Base-by-base conservation (phyloP, 768 basidiomycete genomes). In the Artomyces pyxidatus region DNA sequence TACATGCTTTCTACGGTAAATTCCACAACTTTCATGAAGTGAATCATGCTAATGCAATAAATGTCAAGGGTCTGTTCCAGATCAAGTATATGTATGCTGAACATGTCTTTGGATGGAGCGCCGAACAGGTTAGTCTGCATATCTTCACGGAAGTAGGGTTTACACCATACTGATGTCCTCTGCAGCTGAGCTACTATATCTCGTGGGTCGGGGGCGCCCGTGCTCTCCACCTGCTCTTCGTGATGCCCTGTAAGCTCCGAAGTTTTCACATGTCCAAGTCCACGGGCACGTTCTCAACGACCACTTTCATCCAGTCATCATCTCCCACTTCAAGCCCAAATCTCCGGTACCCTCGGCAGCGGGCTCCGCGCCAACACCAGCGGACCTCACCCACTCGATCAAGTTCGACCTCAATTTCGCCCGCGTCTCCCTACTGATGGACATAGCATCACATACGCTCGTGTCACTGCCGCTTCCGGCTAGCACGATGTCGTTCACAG, bases 1-100 rank as follows among this genome's bases (percentile, higher is more conserved):
- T 79, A 84, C 62, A 63, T 81, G 28, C 70, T 88, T 27, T 77
- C 87, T 2, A 74, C 74, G 42, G 85, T 87, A 61, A 58, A 80
- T 66, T 7, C 7, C 8, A 12, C 38, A 11, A 42, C 10, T 2
- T 17, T 37, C 14, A 27, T 32, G 30, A 32, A 22, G 17, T 30
- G 25, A 8, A 9, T 35, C 30, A 43, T 16, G 42, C n/a, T 40
- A 50, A 23, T 38, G 42, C 56, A 2, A 12, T 51, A 37, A 39
- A 46, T 29, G 14, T 47, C 21, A 50, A 84, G 76, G 88, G 85
- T 16, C 64, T 89, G 1, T 83, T 80, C 63, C 81, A 79, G 45
- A 70, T 83, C 50, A 90, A 89, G 63, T 88, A 88, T 55, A 66
- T 89, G 29, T 91, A 88, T 52, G 86, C 83, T 0, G 78, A 80